Base-by-base conservation (phyloP, 805 yeast genomes). In the Saccharomycodes ludwigii region DNA sequence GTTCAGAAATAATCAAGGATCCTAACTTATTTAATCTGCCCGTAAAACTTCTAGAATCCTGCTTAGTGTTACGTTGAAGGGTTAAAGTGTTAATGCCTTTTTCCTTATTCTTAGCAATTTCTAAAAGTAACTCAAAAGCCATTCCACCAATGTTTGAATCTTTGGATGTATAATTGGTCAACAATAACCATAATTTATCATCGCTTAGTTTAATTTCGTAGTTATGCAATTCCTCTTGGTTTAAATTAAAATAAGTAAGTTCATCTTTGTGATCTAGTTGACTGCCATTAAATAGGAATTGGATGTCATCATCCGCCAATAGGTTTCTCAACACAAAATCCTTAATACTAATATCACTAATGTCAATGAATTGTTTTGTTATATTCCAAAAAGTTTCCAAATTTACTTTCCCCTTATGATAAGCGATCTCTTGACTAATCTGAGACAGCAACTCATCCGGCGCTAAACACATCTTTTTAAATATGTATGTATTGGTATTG, bases 41-140 rank as follows among this genome's bases (percentile, higher is more conserved):
- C 0, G 85, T 73, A 24, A 77, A 58, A 36, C 85, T 76, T 40
- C 88, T 63, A 12, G 76, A 69, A 43, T 79, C 91, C 51, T 79
- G 91, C 6, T 69, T 69, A 0, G 85, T 69, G 13, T 55, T 59
- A 24, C 58, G 55, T 2, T 75, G 68, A 36, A 79, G 56, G 17
- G 70, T 72, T 19, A 71, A 56, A 0, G 86, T 69, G 30, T 68
- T 62, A 11, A 78, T 68, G 7, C 91, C 91, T 1, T 50, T 43
- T 0, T 60, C 54, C 16, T 73, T 73, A 19, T 68, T 48, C 36
- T 63, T 66, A 0, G 85, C 80, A 32, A 79, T 74, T 30, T 68
- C 74, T 31, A 71, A 56, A 14, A 79, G 48, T 24, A 79, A 46
- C 14, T 67, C 67, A 43, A 63, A 70, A 10, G 80, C 75, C 22